Evolutionary conservation across 2,329 filamentous ascomycete genomes (phyloP), one percentile per base, ranked within the genome.

Genomic region (Trichoderma endophyticum): DNA sequence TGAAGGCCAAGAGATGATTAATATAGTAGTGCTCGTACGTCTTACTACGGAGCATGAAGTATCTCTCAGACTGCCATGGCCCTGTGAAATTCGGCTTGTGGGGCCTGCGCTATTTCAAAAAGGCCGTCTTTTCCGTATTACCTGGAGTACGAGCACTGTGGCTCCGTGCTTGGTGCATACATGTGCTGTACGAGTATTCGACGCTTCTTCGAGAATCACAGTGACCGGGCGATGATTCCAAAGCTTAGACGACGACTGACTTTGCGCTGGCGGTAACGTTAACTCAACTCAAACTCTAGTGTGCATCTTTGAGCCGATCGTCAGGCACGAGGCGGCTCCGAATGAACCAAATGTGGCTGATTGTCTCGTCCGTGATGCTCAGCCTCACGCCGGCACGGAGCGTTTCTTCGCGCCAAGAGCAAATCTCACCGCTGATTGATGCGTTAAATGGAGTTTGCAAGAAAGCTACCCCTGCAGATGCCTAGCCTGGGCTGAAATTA

Each of bases 391-490:
- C 34, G 43, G 54, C 34, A 68, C 18, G 54, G 36, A 54, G 51
- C 34, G 24, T 43, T 21, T 64, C 18, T 18, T 48, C 24, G 60
- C 60, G 36, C 36, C 34, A 63, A 63, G 36, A 43, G 60, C 34
- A 18, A 63, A 63, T 14, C 64, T 39, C 64, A 67, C 64, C 64
- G 64, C 64, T 26, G 64, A 36, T 67, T 67, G 18, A 30, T 43
- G 65, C 65, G 24, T 43, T 39, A 15, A 18, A 18, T 62, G 21
- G 18, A 24, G n/a, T 54, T 54, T 6, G 48, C 48, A 21, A 54
- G 21, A 36, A 30, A 30, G 65, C n/a, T 21, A 68, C 65, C 36
- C 65, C 65, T 68, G 65, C 51, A 59, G 54, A 43, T 32, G 51
- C 54, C n/a, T 30, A n/a, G 28, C 14, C 28, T 28, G 34, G 63